A percentile compares a stretch with the other conserved stretches of the same genome.
These are phyloP conservation scores for Cladophialophora exuberans DNA, from an alignment of 2,329 filamentous ascomycete species.

Conservation along the genomic window DNA sequence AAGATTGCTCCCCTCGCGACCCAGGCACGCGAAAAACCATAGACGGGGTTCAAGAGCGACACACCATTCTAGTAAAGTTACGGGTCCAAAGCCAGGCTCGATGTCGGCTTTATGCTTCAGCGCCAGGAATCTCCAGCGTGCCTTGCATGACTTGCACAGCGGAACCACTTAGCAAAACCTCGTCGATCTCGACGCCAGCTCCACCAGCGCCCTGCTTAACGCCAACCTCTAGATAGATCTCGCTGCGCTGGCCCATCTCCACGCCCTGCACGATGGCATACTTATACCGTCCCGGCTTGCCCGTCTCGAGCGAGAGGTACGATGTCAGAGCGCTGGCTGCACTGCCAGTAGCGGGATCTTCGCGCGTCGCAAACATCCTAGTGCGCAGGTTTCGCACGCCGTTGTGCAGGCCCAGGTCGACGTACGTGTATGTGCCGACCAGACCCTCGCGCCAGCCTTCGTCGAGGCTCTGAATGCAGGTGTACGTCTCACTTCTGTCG, in stretches of 20 bases:
- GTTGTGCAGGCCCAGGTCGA: constrained; percentile 17
- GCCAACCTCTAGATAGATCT: constrained; percentile 41
- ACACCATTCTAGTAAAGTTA: too few relatives aligned
- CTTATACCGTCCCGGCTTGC: constrained; percentile 44
- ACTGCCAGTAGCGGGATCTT: constrained; percentile 67
- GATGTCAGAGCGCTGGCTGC: constrained; percentile 62
- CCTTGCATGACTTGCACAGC: constrained; percentile 43
- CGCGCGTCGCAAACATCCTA: constrained; percentile 33
- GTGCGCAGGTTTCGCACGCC: constrained; percentile 21
- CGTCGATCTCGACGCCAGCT: constrained; percentile 36
- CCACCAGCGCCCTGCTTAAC: constrained; percentile 1
- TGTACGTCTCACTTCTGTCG: constrained; percentile 35
- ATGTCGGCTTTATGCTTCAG: neutral
- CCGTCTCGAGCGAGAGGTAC: constrained; percentile 56
- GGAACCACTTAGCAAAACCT: constrained; percentile 40
- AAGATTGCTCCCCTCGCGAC: too few relatives aligned
- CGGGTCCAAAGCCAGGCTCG: neutral
- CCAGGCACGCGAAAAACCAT: too few relatives aligned
- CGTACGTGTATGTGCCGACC: constrained; percentile 36
- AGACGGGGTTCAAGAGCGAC: too few relatives aligned
- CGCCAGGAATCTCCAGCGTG: constrained; percentile 35
- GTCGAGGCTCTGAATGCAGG: constrained; percentile 35
- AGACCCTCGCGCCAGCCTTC: constrained; percentile 39
- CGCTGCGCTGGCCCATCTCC: constrained; percentile 63
- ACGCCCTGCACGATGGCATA: constrained; percentile 67